Evolutionary conservation across 768 basidiomycete species (phyloP), one percentile per base, ranked within the genome.

Genomic region (Suillus americanus): DNA sequence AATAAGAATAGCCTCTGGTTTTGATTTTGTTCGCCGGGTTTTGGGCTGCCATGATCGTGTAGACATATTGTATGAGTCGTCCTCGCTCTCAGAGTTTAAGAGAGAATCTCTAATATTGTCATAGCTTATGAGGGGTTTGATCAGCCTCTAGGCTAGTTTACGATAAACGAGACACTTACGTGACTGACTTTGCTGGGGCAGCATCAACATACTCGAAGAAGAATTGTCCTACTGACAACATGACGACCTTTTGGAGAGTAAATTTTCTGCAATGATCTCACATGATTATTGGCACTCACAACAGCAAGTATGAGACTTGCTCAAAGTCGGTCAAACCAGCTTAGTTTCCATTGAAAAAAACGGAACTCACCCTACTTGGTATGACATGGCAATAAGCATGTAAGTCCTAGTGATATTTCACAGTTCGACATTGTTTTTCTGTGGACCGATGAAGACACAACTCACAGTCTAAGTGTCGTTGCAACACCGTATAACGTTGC

Each of bases 321-420:
- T 20, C 57, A 59, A 41, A 59, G 40, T 25, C 57, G 3, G 18
- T 59, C 18, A 59, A 40, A 18, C 9, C 38, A 59, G 6, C 56
- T 20, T 9, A 12, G 10, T 7, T 59, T 40, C 12, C 33, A 54
- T n/a, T 40, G 14, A 20, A 18, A 41, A 41, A 18, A 28, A 30
- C 10, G 6, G 1, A 18, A 80, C 89, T 74, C 70, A 90, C 90
- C 87, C 83, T n/a, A 85, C 63, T 62, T 90, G 84, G 66, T 88
- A 85, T 25, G 89, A 85, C 89, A 91, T 91, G 30, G 86, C 83
- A 60, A 88, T 78, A 18, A 92, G 81, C 89, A 92, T 91, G 70
- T 91, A 91, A 65, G 84, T 75, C 62, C 89, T 91, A 61, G 12
- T 37, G 33, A 33, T 54, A 50, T 16, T 20, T 23, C 30, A 51